phyloP scores from a whole-genome alignment of 306 rosid genomes.

The Bauhinia variegata region DNA sequence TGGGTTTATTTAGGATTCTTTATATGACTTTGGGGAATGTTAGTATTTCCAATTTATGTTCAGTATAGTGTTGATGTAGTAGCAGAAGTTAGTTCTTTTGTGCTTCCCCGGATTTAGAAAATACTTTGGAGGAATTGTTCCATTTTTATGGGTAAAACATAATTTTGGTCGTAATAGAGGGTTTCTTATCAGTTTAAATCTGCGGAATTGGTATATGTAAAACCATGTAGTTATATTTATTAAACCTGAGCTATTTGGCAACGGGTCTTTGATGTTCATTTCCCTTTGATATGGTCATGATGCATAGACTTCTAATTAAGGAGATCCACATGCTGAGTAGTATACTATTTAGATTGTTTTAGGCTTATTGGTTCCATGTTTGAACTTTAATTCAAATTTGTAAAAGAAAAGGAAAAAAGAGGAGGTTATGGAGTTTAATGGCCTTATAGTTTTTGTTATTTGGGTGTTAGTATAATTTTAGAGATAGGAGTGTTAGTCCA shows the following conservation, averaged over 20 bases:
- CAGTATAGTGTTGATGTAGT: constrained; percentile 36
- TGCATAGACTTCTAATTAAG: too few species aligned
- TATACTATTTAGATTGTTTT: too few species aligned
- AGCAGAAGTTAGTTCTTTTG: constrained; percentile 32
- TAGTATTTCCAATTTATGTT: constrained; percentile 28
- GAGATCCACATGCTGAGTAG: too few species aligned
- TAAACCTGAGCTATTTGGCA: constrained; percentile 7
- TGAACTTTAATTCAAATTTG: too few species aligned
- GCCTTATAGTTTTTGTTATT: too few species aligned
- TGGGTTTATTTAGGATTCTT: constrained; percentile 38
- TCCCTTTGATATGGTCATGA: background rate
- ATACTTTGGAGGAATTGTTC: constrained; percentile 30
- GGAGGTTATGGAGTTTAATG: too few species aligned
- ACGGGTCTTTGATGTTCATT: background rate
- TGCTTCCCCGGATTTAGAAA: constrained; percentile 41
- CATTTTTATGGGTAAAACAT: constrained; percentile 7
- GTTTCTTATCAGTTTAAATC: constrained; percentile 27
- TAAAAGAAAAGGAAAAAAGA: too few species aligned
- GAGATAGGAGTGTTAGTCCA: too few species aligned
- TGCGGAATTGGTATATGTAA: constrained; percentile 33
- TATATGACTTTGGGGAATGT: constrained; percentile 42
- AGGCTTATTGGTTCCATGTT: too few species aligned
- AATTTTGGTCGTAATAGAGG: constrained; percentile 28
- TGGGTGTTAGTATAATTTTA: too few species aligned
- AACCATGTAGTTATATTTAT: constrained; percentile 8